phyloP scores from a whole-genome alignment of 2,329 filamentous ascomycete genomes.

The Cladosporium colombiae region DNA sequence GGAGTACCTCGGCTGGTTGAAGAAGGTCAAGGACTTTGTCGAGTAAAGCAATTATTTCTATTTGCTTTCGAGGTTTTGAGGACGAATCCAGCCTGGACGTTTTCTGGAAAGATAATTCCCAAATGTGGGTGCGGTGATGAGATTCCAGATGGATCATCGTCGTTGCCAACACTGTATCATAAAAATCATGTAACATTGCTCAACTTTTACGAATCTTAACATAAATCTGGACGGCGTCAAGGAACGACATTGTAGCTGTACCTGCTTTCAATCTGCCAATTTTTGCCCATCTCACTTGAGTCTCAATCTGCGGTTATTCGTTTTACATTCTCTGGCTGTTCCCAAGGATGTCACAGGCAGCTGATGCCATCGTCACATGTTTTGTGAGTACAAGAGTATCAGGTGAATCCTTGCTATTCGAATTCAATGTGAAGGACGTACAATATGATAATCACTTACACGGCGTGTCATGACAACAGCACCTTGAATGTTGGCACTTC shows the following conservation, averaged over 20 bases:
- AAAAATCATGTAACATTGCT: slow-evolving; percentile 16
- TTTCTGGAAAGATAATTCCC: slow-evolving; percentile 1
- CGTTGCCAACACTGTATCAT: background rate
- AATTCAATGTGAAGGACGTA: background rate
- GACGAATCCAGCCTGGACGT: background rate
- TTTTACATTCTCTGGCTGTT: background rate
- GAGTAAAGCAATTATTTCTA: slow-evolving; percentile 46
- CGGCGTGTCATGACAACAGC: background rate
- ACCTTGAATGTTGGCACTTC: background rate
- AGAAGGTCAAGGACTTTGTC: slow-evolving; percentile 80
- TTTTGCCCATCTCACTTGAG: background rate
- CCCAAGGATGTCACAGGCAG: background rate
- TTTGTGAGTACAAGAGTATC: background rate
- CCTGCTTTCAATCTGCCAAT: background rate
- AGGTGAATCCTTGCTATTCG: background rate
- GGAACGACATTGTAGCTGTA: background rate
- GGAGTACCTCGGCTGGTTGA: slow-evolving; percentile 91
- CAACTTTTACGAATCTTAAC: slow-evolving; percentile 5
- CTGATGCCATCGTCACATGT: background rate
- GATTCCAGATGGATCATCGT: background rate
- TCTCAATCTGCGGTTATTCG: background rate
- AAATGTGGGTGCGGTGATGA: background rate
- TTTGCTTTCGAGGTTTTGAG: background rate
- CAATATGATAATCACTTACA: background rate
- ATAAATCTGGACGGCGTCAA: background rate